These are phyloP conservation scores for Boletus rex-veris DNA, from an alignment of 768 basidiomycete species.

Conservation along the genomic window DNA sequence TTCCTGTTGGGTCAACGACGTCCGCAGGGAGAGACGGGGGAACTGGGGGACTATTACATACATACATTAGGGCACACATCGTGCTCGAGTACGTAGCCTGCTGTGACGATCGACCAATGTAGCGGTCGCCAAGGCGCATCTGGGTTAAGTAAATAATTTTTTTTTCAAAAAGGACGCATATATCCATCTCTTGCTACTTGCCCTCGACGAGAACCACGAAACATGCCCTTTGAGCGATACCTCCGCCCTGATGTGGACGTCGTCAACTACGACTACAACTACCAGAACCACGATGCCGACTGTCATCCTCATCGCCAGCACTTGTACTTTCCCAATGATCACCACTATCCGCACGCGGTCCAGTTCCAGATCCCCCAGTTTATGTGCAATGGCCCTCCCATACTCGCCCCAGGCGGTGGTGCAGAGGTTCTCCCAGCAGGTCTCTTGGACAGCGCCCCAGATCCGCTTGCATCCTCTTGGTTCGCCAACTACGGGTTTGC, in stretches of 20 bases:
- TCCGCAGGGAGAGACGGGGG: slow-evolving; percentile 1
- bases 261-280: slow-evolving; percentile 4
- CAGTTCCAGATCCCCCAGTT: slow-evolving; percentile 66
- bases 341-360: slow-evolving; percentile 25
- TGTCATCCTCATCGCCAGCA: slow-evolving; percentile 7
- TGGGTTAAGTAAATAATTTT: not conserved
- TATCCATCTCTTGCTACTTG: not conserved
- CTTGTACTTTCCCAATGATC: slow-evolving; percentile 1
- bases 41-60: slow-evolving; percentile 20
- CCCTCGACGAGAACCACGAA: slow-evolving; percentile 7
- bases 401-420: slow-evolving; percentile 67
- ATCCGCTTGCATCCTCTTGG: slow-evolving; percentile 43
- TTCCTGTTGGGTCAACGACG: slow-evolving; percentile 7
- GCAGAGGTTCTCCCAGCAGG: slow-evolving; percentile 65
- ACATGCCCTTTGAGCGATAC: slow-evolving; percentile 44
- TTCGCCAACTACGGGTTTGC: slow-evolving; percentile 45
- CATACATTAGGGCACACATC: slow-evolving; percentile 15
- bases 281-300: slow-evolving; percentile 17
- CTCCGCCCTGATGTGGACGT: slow-evolving; percentile 25
- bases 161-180: not conserved
- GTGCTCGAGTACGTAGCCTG: slow-evolving; percentile 25
- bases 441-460: slow-evolving; percentile 25
- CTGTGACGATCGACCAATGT: slow-evolving; percentile 26
- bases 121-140: slow-evolving; percentile 15
- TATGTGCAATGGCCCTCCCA: slow-evolving; percentile 54